A percentile compares a stretch with the other conserved stretches of the same genome.
Conservation (phyloP, 768 basidiomycete genomes). For the Hemileccinum rubropunctum region DNA sequence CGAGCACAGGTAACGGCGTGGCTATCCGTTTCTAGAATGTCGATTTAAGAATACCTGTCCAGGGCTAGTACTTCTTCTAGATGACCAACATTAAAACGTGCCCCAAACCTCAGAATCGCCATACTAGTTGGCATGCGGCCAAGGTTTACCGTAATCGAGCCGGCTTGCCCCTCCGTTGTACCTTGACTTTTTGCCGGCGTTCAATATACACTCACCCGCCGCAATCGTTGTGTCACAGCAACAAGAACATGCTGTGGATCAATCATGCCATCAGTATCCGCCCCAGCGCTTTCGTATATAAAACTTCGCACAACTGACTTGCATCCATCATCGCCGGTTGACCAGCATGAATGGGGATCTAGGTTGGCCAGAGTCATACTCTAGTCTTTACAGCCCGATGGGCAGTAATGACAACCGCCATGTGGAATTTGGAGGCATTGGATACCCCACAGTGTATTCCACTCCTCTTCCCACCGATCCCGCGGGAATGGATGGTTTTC, state of each 20-base stretch:
- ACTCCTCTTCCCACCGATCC: background rate
- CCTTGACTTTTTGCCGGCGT: background rate
- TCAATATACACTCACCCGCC: background rate
- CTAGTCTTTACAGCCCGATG: background rate
- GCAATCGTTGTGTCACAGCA: slow-evolving; percentile 14
- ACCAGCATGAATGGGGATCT: slow-evolving; percentile 16
- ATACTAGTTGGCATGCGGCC: slow-evolving; percentile 18
- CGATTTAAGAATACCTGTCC: background rate
- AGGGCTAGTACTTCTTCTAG: background rate
- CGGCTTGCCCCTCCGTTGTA: background rate
- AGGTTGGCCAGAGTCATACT: slow-evolving; percentile 7
- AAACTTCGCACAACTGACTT: background rate
- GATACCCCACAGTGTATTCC: background rate
- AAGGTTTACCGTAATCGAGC: slow-evolving; percentile 3
- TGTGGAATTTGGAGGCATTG: background rate
- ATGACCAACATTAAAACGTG: background rate
- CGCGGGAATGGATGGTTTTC: background rate
- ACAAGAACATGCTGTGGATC: slow-evolving; percentile 25
- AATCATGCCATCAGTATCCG: background rate
- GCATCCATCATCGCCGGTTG: background rate
- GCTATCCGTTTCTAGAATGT: slow-evolving; percentile 21
- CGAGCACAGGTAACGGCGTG: slow-evolving; percentile 2
- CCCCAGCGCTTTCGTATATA: slow-evolving; percentile 11
- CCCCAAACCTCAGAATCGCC: slow-evolving; percentile 17
- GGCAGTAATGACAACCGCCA: background rate